Base-by-base conservation (phyloP, 2,329 filamentous ascomycete species). In the Sporothrix inflata region DNA sequence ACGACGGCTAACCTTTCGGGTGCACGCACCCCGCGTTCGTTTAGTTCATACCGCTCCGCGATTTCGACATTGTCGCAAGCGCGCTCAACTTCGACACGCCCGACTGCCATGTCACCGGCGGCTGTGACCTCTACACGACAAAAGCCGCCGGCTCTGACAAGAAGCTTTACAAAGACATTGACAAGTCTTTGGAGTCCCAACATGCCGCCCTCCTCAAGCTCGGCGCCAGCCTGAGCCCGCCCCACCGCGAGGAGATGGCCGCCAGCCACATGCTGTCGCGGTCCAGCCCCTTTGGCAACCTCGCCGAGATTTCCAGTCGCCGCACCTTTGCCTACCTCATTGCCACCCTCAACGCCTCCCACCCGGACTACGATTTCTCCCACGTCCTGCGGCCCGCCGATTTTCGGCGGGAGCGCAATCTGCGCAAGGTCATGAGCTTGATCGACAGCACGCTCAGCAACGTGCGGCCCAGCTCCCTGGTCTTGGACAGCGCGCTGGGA, bases 331-430 rank as follows among this genome's bases (percentile, higher is more conserved):
- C 96, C 60, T 98, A 98, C 81, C 84, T 99, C 69, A 98, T 99
- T 77, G 96, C 96, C 49, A 98, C 95, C 0, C 85, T 99, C 47
- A 99, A 99, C 79, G 96, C 96, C 5, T 97, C 93, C 73, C 95
- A 99, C 82, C 90, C 93, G 1, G 93, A 99, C 82, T 98, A 99
- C 81, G 96, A 99, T 81, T 99, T 99, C 82, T 97, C 94, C 1
- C 92, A 97, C 79, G 91, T 96, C 45, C 85, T 98, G 73, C 91
- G 94, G 49, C 94, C 96, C 0, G 88, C 91, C 47, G 96, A 99
- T 80, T 99, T 99, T 81, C 91, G 91, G 77, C 91, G 92, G 75
- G 94, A 98, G 84, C 88, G 91, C 73, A 93, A 90, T 77, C 81
- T 97, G 74, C 90, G 92, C 74, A 87, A 88, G 27, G 93, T 97